These are phyloP conservation scores for Delitschia confertaspora DNA, from an alignment of 495 filamentous ascomycete species.

Conservation along the genomic window DNA sequence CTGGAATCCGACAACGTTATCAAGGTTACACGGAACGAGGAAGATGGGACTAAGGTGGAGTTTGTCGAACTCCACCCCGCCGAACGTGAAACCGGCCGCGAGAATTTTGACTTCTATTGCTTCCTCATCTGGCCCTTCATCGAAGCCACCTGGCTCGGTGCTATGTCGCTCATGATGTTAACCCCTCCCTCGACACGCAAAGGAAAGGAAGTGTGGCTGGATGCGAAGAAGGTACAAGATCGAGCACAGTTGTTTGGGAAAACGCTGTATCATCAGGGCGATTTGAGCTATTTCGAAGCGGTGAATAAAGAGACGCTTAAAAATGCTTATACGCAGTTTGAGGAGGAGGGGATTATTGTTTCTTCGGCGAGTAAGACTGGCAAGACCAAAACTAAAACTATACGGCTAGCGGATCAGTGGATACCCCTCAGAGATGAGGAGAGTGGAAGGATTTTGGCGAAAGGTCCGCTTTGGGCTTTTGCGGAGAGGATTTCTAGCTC, in stretches of 20 bases:
- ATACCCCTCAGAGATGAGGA: conserved; percentile 53
- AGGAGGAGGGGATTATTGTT: conserved; percentile 81
- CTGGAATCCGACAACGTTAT: conserved; percentile 80
- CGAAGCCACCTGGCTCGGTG: conserved; percentile 83
- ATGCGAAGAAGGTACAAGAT: conserved; percentile 66
- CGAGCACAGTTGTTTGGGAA: conserved; percentile 85
- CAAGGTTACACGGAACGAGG: conserved; percentile 47
- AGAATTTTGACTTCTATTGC: conserved; percentile 97
- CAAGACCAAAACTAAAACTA: conserved; percentile 46
- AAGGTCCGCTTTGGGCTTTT: conserved; percentile 80
- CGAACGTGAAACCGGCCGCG: conserved; percentile 68
- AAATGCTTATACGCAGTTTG: conserved; percentile 79
- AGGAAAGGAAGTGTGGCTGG: conserved; percentile 61
- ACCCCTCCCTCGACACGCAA: conserved; percentile 57
- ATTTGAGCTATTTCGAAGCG: conserved; percentile 91
- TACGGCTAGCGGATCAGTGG: conserved; percentile 72
- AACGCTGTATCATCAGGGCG: conserved; percentile 94
- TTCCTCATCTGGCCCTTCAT: conserved; percentile 98
- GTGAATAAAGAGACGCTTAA: conserved; percentile 96
- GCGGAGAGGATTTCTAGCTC: conserved; percentile 76
- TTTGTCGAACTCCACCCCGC: conserved; percentile 64
- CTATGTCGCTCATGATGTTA: conserved; percentile 75
- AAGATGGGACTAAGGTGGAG: conserved; percentile 36
- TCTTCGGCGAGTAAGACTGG: conserved; percentile 53
- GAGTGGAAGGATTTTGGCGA: conserved; percentile 52